These are phyloP conservation scores for Stachybotrys echinatus DNA, from an alignment of 2,329 filamentous ascomycete genomes.

Conservation along the genomic window DNA sequence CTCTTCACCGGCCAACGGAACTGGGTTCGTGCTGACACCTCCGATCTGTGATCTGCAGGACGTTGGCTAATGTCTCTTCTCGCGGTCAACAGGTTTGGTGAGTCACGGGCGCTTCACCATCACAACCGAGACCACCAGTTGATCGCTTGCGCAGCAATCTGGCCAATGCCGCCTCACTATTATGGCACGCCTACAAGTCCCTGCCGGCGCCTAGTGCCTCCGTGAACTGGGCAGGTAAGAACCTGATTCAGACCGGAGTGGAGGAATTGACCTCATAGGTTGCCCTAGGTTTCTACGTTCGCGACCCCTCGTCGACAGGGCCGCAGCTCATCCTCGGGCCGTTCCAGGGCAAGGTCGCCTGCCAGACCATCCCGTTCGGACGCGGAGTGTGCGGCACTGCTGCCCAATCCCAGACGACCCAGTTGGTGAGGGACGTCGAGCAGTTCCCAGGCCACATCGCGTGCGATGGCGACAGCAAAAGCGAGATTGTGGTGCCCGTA, in stretches of 20 bases:
- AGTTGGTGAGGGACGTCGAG: constrained; percentile 66
- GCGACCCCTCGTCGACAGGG: constrained; percentile 42
- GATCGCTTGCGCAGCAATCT: constrained; percentile 57
- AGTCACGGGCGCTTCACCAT: constrained; percentile 2
- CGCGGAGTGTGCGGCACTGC: constrained; percentile 72
- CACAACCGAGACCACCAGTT: constrained; percentile 1
- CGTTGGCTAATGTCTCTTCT: constrained; percentile 8
- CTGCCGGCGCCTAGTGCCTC: constrained; percentile 58
- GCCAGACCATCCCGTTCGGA: constrained; percentile 69
- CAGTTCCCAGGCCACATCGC: constrained; percentile 76
- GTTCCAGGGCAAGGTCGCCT: constrained; percentile 76
- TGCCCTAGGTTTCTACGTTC: constrained; percentile 63
- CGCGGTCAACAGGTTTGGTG: constrained; percentile 17
- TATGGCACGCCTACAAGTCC: constrained; percentile 77
- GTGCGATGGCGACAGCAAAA: constrained; percentile 69
- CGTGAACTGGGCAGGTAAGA: constrained; percentile 71
- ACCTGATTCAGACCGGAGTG: neutral
- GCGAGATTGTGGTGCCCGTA: constrained; percentile 79
- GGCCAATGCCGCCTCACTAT: constrained; percentile 66
- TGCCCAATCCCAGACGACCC: constrained; percentile 54
- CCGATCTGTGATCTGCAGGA: neutral
- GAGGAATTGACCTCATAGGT: neutral
- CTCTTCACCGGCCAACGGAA: constrained; percentile 71
- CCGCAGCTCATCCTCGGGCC: constrained; percentile 68
- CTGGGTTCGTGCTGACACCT: constrained; percentile 53